phyloP scores from a whole-genome alignment of 768 basidiomycete species.

The Butyriboletus loyo region DNA sequence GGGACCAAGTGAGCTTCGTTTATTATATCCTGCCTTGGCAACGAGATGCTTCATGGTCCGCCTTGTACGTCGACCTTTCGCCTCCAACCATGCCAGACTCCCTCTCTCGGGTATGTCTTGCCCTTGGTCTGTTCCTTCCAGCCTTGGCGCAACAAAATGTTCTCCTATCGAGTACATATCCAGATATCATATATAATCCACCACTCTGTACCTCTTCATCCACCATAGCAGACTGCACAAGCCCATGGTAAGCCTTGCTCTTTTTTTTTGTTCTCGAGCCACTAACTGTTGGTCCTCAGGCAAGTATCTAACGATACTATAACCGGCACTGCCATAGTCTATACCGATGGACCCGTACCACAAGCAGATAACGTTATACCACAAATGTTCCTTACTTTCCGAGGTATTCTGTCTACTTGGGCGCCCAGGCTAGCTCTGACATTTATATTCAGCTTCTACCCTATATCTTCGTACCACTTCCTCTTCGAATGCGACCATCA shows the following conservation, averaged over 20 bases:
- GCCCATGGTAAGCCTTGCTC: constrained; percentile 22
- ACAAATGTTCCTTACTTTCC: constrained; percentile 56
- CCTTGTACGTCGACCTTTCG: constrained; percentile 1
- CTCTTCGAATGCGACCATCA: constrained; percentile 49
- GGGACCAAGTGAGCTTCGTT: neutral
- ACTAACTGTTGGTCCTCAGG: constrained; percentile 13
- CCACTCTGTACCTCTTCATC: constrained; percentile 19
- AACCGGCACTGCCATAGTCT: constrained; percentile 17
- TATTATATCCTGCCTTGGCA: constrained; percentile 5
- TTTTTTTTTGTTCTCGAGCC: too few species aligned
- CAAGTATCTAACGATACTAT: constrained; percentile 16
- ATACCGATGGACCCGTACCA: constrained; percentile 44
- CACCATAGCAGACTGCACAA: constrained; percentile 14
- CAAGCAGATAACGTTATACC: constrained; percentile 44
- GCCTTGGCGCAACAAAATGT: constrained; percentile 22
- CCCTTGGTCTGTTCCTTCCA: constrained; percentile 7
- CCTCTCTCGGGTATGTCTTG: constrained; percentile 15
- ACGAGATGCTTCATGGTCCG: neutral
- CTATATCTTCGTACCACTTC: constrained; percentile 43
- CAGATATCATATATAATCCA: constrained; percentile 30
- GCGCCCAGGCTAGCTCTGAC: constrained; percentile 3
- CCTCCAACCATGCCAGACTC: constrained; percentile 22
- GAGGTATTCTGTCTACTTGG: constrained; percentile 36
- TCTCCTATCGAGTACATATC: constrained; percentile 16
- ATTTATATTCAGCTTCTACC: constrained; percentile 35